These are phyloP conservation scores for Patellaria atrata DNA, from an alignment of 495 filamentous ascomycete species.

Conservation along the genomic window DNA sequence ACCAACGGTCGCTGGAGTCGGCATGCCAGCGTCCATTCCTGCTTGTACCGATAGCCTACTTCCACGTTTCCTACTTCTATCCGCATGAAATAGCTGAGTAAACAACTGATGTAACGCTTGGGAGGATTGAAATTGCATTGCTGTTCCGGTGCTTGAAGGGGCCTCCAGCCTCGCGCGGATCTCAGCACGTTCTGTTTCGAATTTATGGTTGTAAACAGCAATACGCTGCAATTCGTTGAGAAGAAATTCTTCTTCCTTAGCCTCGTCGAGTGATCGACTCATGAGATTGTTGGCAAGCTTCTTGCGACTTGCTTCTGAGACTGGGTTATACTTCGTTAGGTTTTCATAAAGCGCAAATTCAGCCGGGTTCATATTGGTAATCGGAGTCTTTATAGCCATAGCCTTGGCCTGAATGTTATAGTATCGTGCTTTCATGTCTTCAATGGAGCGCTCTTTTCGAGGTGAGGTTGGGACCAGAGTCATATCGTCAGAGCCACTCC, in stretches of 20 bases:
- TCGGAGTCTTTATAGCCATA: slow-evolving; percentile 69
- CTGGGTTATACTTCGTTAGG: slow-evolving; percentile 71
- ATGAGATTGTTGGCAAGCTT: slow-evolving; percentile 67
- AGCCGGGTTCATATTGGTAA: slow-evolving; percentile 67
- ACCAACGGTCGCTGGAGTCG: no score
- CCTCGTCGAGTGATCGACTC: slow-evolving; percentile 67
- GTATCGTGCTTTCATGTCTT: slow-evolving; percentile 84
- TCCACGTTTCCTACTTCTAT: slow-evolving; percentile 77
- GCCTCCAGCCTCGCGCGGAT: slow-evolving; percentile 76
- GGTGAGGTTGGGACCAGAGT: slow-evolving; percentile 31
- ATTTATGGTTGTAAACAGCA: slow-evolving; percentile 59
- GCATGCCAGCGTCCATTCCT: not conserved
- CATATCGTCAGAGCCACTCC: slow-evolving; percentile 9
- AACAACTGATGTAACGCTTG: slow-evolving; percentile 65
- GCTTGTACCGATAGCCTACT: slow-evolving; percentile 19
- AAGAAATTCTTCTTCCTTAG: slow-evolving; percentile 78
- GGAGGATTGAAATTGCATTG: slow-evolving; percentile 59
- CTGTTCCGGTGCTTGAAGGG: slow-evolving; percentile 25
- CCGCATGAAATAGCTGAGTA: slow-evolving; percentile 57
- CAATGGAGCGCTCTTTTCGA: slow-evolving; percentile 48
- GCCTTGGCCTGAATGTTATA: slow-evolving; percentile 73
- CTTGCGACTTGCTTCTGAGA: slow-evolving; percentile 63
- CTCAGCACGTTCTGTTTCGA: slow-evolving; percentile 77
- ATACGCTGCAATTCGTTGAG: slow-evolving; percentile 85
- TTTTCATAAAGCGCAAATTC: slow-evolving; percentile 71